A percentile compares a stretch with the other conserved stretches of the same genome.
These are phyloP conservation scores for Entamoeba moshkovskii DNA, from an alignment of 208 protist genomes.

Conservation along the genomic window DNA sequence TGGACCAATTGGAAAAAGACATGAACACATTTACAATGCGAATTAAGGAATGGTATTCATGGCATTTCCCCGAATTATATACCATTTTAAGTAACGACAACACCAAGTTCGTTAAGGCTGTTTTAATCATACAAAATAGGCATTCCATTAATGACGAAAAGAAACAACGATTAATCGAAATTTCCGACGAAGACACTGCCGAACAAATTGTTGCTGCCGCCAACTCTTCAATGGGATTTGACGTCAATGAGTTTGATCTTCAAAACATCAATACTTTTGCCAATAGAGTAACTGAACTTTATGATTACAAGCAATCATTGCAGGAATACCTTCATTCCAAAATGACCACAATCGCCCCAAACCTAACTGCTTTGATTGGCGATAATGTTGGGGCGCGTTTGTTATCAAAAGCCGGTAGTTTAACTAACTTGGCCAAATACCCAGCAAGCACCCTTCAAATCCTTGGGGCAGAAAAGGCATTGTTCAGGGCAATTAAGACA, in stretches of 20 bases:
- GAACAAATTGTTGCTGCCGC: slow-evolving; percentile 50
- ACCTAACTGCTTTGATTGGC: slow-evolving; percentile 87
- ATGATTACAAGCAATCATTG: slow-evolving; percentile 56
- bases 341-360: slow-evolving; percentile 88
- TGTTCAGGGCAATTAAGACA: slow-evolving; percentile 84
- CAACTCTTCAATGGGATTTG: slow-evolving; percentile 93
- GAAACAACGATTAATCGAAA: not conserved
- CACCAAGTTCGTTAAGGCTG: slow-evolving; percentile 75
- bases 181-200: not conserved
- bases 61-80: slow-evolving; percentile 92
- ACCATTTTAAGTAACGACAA: slow-evolving; percentile 86
- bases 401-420: slow-evolving; percentile 88
- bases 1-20: slow-evolving; percentile 97
- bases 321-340: slow-evolving; percentile 75
- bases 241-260: slow-evolving; percentile 46
- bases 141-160: not conserved
- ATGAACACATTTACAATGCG: slow-evolving; percentile 96
- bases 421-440: slow-evolving; percentile 89
- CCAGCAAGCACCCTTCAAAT: slow-evolving; percentile 95
- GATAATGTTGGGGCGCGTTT: slow-evolving; percentile 87
- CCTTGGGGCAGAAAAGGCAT: slow-evolving; percentile 91
- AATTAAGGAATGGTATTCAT: slow-evolving; percentile 88
- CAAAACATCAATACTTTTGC: slow-evolving; percentile 35
- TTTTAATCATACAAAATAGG: slow-evolving; percentile 25
- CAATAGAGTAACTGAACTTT: slow-evolving; percentile 40